A percentile compares a stretch with the other conserved stretches of the same genome.
These are phyloP conservation scores for Ananas comosus DNA, from an alignment of 176 grass and related monocot species.

Conservation along the genomic window DNA sequence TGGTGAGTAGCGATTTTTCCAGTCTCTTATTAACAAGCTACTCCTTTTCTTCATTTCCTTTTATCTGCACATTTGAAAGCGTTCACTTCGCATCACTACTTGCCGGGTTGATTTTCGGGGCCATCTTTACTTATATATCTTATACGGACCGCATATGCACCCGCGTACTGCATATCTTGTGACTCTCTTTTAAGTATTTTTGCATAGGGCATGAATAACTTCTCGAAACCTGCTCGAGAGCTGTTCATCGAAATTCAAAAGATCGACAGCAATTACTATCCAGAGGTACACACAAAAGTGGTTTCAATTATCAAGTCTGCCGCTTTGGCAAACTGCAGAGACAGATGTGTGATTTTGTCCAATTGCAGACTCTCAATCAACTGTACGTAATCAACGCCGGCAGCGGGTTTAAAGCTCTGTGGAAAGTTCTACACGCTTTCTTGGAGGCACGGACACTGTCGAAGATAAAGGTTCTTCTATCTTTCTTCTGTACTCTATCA, in stretches of 20 bases:
- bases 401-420: constrained; percentile 83
- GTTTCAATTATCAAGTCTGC: neutral
- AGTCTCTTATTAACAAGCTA: too few species aligned
- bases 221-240: constrained; percentile 76
- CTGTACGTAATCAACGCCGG: constrained; percentile 96
- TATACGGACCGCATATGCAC: neutral
- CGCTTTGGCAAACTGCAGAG: too few species aligned
- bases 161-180: neutral
- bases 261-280: constrained; percentile 93
- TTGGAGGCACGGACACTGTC: constrained; percentile 66
- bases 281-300: constrained; percentile 41
- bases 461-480: constrained; percentile 67
- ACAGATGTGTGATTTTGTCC: constrained; percentile 2
- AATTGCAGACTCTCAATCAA: constrained; percentile 70
- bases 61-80: neutral
- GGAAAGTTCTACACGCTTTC: constrained; percentile 77
- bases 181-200: constrained; percentile 22
- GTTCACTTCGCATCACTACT: neutral
- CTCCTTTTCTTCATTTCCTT: too few species aligned
- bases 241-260: constrained; percentile 88
- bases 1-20: constrained; percentile 36
- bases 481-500: constrained; percentile 3
- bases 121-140: too few species aligned
- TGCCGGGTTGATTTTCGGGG: too few species aligned
- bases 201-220: constrained; percentile 61